Evolutionary conservation across 1,284 basidiomycete species (phyloP).

Genomic region (Trichosporon inkin): DNA sequence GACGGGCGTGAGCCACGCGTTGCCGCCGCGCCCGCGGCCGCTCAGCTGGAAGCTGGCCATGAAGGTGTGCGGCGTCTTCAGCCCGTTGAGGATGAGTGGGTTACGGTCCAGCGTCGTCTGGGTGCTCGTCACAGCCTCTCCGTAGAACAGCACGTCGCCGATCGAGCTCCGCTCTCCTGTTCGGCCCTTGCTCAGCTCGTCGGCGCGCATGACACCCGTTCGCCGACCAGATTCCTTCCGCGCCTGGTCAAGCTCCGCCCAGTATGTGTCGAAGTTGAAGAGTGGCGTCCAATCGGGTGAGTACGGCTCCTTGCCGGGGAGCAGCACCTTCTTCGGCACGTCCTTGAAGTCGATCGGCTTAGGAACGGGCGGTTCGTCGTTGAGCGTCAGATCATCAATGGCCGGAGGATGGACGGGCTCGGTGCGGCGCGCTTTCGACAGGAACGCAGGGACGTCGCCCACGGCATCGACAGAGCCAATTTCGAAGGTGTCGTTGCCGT

Average conservation of each 20-base stretch:
- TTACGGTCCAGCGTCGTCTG: constrained; percentile 96
- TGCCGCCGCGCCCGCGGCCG: constrained; percentile 82
- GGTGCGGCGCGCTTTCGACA: constrained; percentile 42
- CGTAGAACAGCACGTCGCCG: constrained; percentile 78
- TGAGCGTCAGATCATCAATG: constrained; percentile 21
- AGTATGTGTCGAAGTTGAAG: constrained; percentile 53
- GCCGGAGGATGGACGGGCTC: constrained; percentile 41
- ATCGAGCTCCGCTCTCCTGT: constrained; percentile 42
- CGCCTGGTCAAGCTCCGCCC: constrained; percentile 42
- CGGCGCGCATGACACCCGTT: constrained; percentile 33
- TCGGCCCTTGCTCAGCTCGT: constrained; percentile 12
- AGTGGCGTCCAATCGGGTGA: constrained; percentile 48
- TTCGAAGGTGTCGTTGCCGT: constrained; percentile 65
- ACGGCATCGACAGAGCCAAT: constrained; percentile 53
- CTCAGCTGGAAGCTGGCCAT: constrained; percentile 82
- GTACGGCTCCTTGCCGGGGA: constrained; percentile 35
- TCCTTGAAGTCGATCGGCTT: constrained; percentile 46
- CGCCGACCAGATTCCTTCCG: constrained; percentile 34
- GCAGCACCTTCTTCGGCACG: constrained; percentile 39
- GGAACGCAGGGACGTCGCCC: constrained; percentile 39
- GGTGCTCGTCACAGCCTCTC: constrained; percentile 86
- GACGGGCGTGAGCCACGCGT: constrained; percentile 86
- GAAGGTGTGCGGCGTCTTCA: constrained; percentile 69
- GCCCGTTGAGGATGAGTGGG: constrained; percentile 61
- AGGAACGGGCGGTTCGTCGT: constrained; percentile 53